Evolutionary conservation across 768 basidiomycete species (phyloP), one percentile per base, ranked within the genome.

Genomic region (Hericium coralloides): DNA sequence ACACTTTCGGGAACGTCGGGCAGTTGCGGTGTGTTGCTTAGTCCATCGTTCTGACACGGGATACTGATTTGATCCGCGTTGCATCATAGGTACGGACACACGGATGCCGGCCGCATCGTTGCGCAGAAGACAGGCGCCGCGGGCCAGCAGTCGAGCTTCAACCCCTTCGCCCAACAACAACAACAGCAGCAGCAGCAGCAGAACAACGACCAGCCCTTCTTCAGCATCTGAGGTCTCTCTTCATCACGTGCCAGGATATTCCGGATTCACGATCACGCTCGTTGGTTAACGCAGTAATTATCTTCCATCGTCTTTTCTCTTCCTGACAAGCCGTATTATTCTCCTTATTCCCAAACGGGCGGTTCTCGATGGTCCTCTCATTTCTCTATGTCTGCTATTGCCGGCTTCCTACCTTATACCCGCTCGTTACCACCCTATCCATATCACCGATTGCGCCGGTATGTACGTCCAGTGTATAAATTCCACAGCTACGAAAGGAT

Each of bases 1-100:
- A 99, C 72, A 95, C 95, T 54, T 98, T 98, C 67, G 95, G 95
- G 52, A 99, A 98, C 68, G 64, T 83, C 36, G 95, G 95, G 18
- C 59, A 75, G 53, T 68, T 95, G 60, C 81, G 94, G 77, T 84
- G 54, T 59, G 77, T 72, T 60, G 3, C 26, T 4, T 50, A 15
- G 70, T 41, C 63, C 47, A 22, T 61, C 37, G 39, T n/a, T 43
- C 17, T n/a, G 56, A 41, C 55, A 9, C 15, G 7, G 23, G 39
- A 38, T 12, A 25, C 49, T 50, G 49, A 50, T 17, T 50, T 25
- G 18, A 25, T 36, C 18, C 49, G 31, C 31, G 31, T 31, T 31
- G 31, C 31, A 31, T 57, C 56, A 8, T 61, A 81, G 81, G 61
- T 89, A 83, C 58, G 71, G 72, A 7, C 63, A 67, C 17, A 49